Percentiles rank a stretch among this genome's conserved stretches.
Evolutionary conservation across 768 basidiomycete genomes (phyloP).

Genomic region (Rhizopogon vulgaris): DNA sequence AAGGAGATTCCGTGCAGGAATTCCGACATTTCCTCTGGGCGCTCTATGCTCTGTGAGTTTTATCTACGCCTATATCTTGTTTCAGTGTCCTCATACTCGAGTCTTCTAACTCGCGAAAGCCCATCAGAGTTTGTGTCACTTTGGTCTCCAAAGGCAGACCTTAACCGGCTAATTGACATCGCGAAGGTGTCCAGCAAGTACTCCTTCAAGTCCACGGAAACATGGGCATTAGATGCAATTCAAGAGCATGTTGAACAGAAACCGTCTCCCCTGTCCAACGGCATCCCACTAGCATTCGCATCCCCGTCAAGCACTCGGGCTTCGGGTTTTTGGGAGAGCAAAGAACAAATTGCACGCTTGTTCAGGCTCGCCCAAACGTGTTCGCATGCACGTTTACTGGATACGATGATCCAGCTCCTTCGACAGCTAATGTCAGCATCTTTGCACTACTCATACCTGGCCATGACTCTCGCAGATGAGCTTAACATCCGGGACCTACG

Average conservation of each 20-base stretch:
- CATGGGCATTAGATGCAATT: slow-evolving; percentile 71
- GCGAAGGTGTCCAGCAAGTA: slow-evolving; percentile 68
- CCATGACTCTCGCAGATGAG: slow-evolving; percentile 70
- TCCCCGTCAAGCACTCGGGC: slow-evolving; percentile 22
- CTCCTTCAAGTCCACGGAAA: slow-evolving; percentile 66
- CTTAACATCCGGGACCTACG: slow-evolving; percentile 52
- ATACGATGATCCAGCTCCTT: slow-evolving; percentile 53
- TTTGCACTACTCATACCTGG: slow-evolving; percentile 62
- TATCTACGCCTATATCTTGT: neutral
- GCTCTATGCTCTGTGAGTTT: slow-evolving; percentile 64
- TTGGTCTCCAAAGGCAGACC: slow-evolving; percentile 42
- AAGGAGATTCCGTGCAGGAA: slow-evolving; percentile 57
- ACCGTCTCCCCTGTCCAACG: slow-evolving; percentile 44
- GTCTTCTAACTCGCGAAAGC: slow-evolving; percentile 26
- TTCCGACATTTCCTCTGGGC: slow-evolving; percentile 74
- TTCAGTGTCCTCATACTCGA: neutral
- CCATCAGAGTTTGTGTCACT: slow-evolving; percentile 55
- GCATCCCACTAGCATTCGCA: slow-evolving; percentile 28
- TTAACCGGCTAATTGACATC: slow-evolving; percentile 53
- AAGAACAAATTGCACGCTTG: slow-evolving; percentile 50
- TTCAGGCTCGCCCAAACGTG: slow-evolving; percentile 66
- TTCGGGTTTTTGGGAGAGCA: slow-evolving; percentile 31
- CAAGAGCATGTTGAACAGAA: slow-evolving; percentile 60
- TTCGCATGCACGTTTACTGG: slow-evolving; percentile 51
- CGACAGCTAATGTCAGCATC: slow-evolving; percentile 57